These are phyloP conservation scores for Zygosaccharomyces sapae DNA, from an alignment of 1,139 yeast genomes.

Conservation along the genomic window DNA sequence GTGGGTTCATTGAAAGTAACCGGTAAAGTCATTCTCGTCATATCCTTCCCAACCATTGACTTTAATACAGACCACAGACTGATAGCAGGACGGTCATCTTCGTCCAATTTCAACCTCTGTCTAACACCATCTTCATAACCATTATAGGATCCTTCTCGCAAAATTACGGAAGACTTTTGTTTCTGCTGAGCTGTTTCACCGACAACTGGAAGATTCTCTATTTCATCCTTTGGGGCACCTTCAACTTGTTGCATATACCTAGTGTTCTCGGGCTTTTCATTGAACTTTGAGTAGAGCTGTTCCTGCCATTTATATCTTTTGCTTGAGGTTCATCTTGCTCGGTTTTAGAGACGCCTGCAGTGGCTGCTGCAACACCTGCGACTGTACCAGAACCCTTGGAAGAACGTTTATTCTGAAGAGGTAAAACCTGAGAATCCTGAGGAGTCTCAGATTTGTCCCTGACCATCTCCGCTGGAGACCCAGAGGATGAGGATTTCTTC, in stretches of 20 bases:
- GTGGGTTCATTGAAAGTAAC: slow-evolving; percentile 96
- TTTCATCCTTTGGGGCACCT: neutral
- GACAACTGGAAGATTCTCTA: slow-evolving; percentile 3
- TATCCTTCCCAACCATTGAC: slow-evolving; percentile 94
- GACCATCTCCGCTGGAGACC: neutral
- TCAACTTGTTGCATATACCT: neutral
- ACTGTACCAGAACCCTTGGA: neutral
- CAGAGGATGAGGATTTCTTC: neutral
- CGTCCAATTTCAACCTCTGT: slow-evolving; percentile 60
- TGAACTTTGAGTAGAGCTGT: neutral
- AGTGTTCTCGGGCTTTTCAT: neutral
- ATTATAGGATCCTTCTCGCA: slow-evolving; percentile 59
- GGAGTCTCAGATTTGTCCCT: neutral
- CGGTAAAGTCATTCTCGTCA: slow-evolving; percentile 94
- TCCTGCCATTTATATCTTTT: neutral
- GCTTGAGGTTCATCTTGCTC: neutral
- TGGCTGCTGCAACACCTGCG: slow-evolving; percentile 10
- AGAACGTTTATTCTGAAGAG: no score
- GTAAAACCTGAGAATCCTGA: neutral
- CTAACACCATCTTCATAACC: slow-evolving; percentile 91
- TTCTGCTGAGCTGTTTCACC: slow-evolving; percentile 42
- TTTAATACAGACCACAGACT: slow-evolving; percentile 93
- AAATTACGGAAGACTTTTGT: slow-evolving; percentile 42
- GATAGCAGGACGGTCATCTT: slow-evolving; percentile 83
- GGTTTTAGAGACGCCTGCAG: neutral